These are phyloP conservation scores for Sphagnurus paluster DNA, from an alignment of 1,284 basidiomycete species.

Conservation along the genomic window DNA sequence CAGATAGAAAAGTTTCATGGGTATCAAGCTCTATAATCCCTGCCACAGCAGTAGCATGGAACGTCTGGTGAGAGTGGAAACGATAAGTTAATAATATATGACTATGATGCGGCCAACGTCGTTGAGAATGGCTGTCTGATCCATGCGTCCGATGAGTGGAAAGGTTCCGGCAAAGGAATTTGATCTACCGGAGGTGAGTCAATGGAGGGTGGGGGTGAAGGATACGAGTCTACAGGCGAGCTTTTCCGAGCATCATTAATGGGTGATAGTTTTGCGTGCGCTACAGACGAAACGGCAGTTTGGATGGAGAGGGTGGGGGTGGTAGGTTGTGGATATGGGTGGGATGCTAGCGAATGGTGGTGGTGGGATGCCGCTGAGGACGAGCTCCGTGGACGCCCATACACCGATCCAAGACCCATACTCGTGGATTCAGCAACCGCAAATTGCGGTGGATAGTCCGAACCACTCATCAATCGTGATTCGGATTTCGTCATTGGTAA, in stretches of 20 bases:
- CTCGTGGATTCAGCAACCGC: constrained; percentile 33
- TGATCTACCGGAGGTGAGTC: constrained; percentile 60
- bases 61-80: too few species aligned
- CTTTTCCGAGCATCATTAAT: constrained; percentile 19
- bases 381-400: constrained; percentile 35
- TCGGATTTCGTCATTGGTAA: constrained; percentile 71
- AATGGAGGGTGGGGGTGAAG: constrained; percentile 72
- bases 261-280: constrained; percentile 21
- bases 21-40: constrained; percentile 13
- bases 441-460: constrained; percentile 34
- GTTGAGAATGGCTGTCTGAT: constrained; percentile 12
- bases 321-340: constrained; percentile 22
- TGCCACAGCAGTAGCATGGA: constrained; percentile 11
- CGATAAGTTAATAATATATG: constrained; percentile 9
- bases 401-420: constrained; percentile 30
- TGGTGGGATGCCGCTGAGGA: constrained; percentile 27
- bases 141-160: constrained; percentile 16
- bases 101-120: constrained; percentile 12
- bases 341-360: constrained; percentile 20
- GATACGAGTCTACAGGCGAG: constrained; percentile 56
- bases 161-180: constrained; percentile 24
- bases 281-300: constrained; percentile 24
- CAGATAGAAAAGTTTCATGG: constrained; percentile 5
- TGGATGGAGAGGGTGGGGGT: constrained; percentile 26
- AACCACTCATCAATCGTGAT: constrained; percentile 45